Conservation (phyloP, 2,329 filamentous ascomycete species). For the Phaeosphaeriaceae sp. region DNA sequence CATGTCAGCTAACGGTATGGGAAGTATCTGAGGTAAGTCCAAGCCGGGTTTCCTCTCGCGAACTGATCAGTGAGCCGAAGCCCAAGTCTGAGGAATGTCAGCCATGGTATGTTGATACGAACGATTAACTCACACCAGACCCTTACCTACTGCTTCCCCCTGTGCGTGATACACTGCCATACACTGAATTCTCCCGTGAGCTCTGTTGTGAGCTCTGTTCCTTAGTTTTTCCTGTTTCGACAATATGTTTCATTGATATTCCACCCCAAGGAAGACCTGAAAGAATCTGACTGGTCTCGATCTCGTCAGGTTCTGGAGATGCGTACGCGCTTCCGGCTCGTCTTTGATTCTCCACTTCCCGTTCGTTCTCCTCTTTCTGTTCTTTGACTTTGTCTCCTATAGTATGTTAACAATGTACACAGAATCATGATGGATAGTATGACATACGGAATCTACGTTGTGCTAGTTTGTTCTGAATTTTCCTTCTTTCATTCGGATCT, state of each 20-base stretch:
- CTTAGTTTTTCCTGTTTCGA: constrained; percentile 53
- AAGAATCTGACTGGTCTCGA: constrained; percentile 59
- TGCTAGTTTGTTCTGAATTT: constrained; percentile 77
- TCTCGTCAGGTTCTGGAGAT: constrained; percentile 64
- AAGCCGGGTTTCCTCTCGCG: constrained; percentile 45
- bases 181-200: constrained; percentile 49
- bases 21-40: constrained; percentile 29
- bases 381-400: constrained; percentile 73
- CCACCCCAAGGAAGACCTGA: constrained; percentile 77
- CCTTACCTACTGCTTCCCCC: constrained; percentile 51
- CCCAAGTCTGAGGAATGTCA: constrained; percentile 40
- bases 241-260: constrained; percentile 64
- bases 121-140: constrained; percentile 34
- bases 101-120: constrained; percentile 19
- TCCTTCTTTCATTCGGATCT: constrained; percentile 73
- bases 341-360: constrained; percentile 68
- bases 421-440: neutral
- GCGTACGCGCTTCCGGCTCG: constrained; percentile 70
- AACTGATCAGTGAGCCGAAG: constrained; percentile 50
- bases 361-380: constrained; percentile 68
- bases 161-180: constrained; percentile 44
- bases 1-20: constrained; percentile 25
- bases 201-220: constrained; percentile 53
- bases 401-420: constrained; percentile 6
- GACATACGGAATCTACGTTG: constrained; percentile 76